These are phyloP conservation scores for Trypanosoma platydactyli DNA, from an alignment of 208 protist species.

Conservation along the genomic window DNA sequence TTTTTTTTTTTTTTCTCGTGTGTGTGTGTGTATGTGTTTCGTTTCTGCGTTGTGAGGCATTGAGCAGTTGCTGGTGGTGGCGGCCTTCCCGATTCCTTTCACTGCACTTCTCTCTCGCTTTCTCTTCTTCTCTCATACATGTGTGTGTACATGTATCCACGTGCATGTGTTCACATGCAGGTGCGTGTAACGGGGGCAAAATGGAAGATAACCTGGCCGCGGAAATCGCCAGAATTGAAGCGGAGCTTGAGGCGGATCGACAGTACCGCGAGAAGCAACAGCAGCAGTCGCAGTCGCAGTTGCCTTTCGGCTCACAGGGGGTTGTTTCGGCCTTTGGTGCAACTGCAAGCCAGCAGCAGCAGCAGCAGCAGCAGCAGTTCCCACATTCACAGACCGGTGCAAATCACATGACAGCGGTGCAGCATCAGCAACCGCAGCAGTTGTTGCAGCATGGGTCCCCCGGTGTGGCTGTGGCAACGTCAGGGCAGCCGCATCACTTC, in stretches of 20 bases:
- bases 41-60: background rate
- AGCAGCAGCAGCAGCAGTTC: slow-evolving; percentile 6
- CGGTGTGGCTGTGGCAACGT: slow-evolving; percentile 2
- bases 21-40: background rate
- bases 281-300: slow-evolving; percentile 36
- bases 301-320: slow-evolving; percentile 20
- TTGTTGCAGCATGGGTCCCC: slow-evolving; percentile 19
- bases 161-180: background rate
- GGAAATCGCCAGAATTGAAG: slow-evolving; percentile 81
- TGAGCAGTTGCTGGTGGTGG: too few species aligned
- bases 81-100: background rate
- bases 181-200: background rate
- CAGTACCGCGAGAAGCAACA: slow-evolving; percentile 54
- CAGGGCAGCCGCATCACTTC: slow-evolving; percentile 57
- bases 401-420: slow-evolving; percentile 11
- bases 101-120: background rate
- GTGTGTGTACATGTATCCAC: slow-evolving; percentile 4
- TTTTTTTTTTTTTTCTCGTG: slow-evolving; percentile 25
- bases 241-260: slow-evolving; percentile 67
- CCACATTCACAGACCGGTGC: background rate
- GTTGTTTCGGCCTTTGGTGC: slow-evolving; percentile 14
- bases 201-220: slow-evolving; percentile 76
- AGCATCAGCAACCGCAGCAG: slow-evolving; percentile 23
- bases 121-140: background rate
- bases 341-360: slow-evolving; percentile 18